Percentiles rank a stretch among this genome's conserved stretches.
phyloP scores from a whole-genome alignment of 129 eudicot genomes.

The Centrapalus pauciflorus region DNA sequence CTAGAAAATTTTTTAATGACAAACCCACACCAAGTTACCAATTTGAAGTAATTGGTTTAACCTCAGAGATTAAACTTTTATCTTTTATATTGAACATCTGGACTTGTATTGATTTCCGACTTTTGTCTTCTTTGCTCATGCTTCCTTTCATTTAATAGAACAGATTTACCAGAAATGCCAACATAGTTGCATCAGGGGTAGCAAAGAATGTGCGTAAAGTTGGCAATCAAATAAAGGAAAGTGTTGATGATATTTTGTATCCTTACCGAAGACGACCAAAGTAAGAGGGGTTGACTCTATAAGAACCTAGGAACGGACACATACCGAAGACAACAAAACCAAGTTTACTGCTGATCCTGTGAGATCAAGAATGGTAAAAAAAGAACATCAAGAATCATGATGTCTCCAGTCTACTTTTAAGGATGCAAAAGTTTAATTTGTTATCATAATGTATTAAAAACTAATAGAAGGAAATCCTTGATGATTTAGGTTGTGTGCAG shows the following conservation, averaged over 20 bases:
- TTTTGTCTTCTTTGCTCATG: background rate
- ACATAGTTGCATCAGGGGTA: slow-evolving; percentile 82
- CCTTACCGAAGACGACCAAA: slow-evolving; percentile 79
- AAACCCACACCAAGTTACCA: background rate
- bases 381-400: slow-evolving; percentile 5
- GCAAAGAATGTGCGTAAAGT: slow-evolving; percentile 68
- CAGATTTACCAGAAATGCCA: slow-evolving; percentile 89
- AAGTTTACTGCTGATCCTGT: background rate
- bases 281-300: slow-evolving; percentile 25
- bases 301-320: slow-evolving; percentile 11
- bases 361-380: slow-evolving; percentile 7
- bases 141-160: slow-evolving; percentile 1
- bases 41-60: background rate
- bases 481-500: slow-evolving; percentile 8
- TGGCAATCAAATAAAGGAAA: slow-evolving; percentile 72
- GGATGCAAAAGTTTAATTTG: slow-evolving; percentile 20
- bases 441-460: slow-evolving; percentile 21
- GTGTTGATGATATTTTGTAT: slow-evolving; percentile 68
- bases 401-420: background rate
- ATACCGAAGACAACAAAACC: slow-evolving; percentile 7
- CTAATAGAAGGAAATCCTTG: background rate
- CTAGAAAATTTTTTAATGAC: background rate
- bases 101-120: too few species aligned
- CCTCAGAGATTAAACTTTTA: slow-evolving; percentile 7
- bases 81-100: too few species aligned